phyloP scores from a whole-genome alignment of 2,329 filamentous ascomycete genomes.

The Biscogniauxia mediterranea region DNA sequence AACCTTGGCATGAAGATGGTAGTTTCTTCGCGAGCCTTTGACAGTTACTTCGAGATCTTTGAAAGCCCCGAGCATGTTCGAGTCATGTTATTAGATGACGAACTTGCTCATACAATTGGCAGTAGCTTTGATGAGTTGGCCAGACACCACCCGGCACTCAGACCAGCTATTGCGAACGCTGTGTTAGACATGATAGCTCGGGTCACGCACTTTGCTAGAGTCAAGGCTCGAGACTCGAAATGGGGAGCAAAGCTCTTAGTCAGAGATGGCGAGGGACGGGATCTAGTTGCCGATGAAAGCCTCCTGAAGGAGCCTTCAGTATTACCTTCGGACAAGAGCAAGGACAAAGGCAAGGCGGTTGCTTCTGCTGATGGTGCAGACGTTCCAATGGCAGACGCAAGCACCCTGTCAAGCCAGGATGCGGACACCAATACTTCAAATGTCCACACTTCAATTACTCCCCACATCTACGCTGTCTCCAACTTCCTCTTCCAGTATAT shows the following conservation, averaged over 20 bases:
- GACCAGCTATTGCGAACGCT: slow-evolving; percentile 77
- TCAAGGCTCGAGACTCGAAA: slow-evolving; percentile 65
- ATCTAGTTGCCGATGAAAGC: slow-evolving; percentile 53
- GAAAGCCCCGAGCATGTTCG: slow-evolving; percentile 87
- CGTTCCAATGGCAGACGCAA: slow-evolving; percentile 64
- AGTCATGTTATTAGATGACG: slow-evolving; percentile 71
- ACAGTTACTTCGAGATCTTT: slow-evolving; percentile 93
- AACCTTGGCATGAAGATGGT: slow-evolving; percentile 85
- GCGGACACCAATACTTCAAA: slow-evolving; percentile 18
- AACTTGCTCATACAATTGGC: slow-evolving; percentile 71
- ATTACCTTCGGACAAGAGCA: slow-evolving; percentile 27
- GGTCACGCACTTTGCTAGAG: slow-evolving; percentile 70
- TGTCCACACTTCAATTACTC: slow-evolving; percentile 46
- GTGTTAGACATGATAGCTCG: slow-evolving; percentile 85
- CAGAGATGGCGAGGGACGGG: slow-evolving; percentile 55
- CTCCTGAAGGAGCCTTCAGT: slow-evolving; percentile 29
- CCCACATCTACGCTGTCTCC: slow-evolving; percentile 73
- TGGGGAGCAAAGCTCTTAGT: slow-evolving; percentile 79
- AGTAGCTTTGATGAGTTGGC: slow-evolving; percentile 90
- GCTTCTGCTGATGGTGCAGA: slow-evolving; percentile 44
- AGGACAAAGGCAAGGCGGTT: slow-evolving; percentile 40
- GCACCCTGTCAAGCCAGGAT: slow-evolving; percentile 22
- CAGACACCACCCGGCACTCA: slow-evolving; percentile 84
- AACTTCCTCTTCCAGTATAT: slow-evolving; percentile 77
- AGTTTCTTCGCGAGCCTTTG: slow-evolving; percentile 75